A percentile compares a stretch with the other conserved stretches of the same genome.
Evolutionary conservation across 139 green algal species (phyloP).

Genomic region (Tetraselmis chui): DNA sequence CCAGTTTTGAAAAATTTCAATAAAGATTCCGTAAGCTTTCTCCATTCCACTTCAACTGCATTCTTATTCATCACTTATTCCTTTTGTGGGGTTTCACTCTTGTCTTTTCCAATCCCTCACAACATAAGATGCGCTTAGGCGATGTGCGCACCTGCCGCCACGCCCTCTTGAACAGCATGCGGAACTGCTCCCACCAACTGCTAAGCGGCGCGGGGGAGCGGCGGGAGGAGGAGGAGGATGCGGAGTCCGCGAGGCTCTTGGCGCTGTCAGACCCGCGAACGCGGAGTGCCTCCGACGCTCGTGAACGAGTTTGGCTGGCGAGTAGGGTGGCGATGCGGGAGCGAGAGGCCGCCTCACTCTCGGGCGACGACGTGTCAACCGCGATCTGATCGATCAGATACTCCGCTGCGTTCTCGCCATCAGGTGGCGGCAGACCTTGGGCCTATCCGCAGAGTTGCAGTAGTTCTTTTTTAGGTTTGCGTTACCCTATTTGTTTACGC

Average conservation of each 20-base stretch:
- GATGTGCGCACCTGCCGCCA: constrained; percentile 29
- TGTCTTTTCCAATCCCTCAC: too few relatives aligned
- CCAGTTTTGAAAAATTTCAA: too few relatives aligned
- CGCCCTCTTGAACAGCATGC: constrained; percentile 33
- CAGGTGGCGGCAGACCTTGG: background rate
- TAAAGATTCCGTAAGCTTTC: too few relatives aligned
- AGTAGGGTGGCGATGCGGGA: constrained; percentile 35
- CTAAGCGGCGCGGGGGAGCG: background rate
- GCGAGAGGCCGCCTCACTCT: constrained; percentile 36
- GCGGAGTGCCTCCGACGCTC: background rate
- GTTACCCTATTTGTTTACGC: constrained; percentile 21
- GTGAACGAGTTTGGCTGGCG: background rate
- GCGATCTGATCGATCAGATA: constrained; percentile 86
- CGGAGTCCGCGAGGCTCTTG: background rate
- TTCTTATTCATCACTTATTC: too few relatives aligned
- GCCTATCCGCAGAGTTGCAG: background rate
- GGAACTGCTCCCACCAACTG: constrained; percentile 25
- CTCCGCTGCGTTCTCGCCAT: constrained; percentile 32
- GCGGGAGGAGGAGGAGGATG: background rate
- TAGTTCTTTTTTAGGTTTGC: background rate
- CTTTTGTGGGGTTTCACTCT: too few relatives aligned
- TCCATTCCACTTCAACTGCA: too few relatives aligned
- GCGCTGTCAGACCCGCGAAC: background rate
- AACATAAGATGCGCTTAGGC: background rate
- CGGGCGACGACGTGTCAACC: constrained; percentile 56